Evolutionary conservation across 129 eudicot genomes (phyloP), one percentile per base, ranked within the genome.

Genomic region (Flaveria trinervia): DNA sequence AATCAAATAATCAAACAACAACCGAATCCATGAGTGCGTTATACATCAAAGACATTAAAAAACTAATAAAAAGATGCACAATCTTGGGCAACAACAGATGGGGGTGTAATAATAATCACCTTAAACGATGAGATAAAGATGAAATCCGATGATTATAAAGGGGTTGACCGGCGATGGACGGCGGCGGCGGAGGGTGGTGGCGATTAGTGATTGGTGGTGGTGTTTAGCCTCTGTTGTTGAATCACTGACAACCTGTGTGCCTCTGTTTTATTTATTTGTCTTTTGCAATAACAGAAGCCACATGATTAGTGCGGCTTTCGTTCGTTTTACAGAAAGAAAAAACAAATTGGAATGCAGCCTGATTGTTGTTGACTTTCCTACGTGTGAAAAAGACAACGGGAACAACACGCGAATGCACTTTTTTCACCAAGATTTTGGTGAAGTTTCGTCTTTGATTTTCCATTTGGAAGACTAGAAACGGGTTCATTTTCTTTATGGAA

Each of bases 11-110:
- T 33, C 7, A 33, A 30, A 30, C 36, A 30, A 30, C 3, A 30
- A 18, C 23, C 8, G 30, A 20, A 78, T 70, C 76, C 50, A 39
- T 57, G 33, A 78, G 82, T 78, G 81, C 76, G 52, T 75, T 36
- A 36, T 36, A 36, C 41, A 36, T 36, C 18, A 54, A 17, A 5
- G 17, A 75, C 62, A 25, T 15, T 26, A 60, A 18, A 50, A 49
- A 65, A 76, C 13, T 2, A 41, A 30, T 30, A 67, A 5, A 18
- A 26, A 28, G 11, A 20, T 36, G 7, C 41, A 36, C 8, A 36
- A 36, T 36, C 41, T 36, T 36, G 7, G 0, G 7, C 41, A 36
- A 36, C 7, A 36, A 36, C 41, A 36, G 7, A 36, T 36, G 41
- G 41, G 41, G 41, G 5, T 30, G 41, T 5, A 36, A 36, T 36